These are phyloP conservation scores for Alternaria triticina DNA, from an alignment of 2,329 filamentous ascomycete species.

Conservation along the genomic window DNA sequence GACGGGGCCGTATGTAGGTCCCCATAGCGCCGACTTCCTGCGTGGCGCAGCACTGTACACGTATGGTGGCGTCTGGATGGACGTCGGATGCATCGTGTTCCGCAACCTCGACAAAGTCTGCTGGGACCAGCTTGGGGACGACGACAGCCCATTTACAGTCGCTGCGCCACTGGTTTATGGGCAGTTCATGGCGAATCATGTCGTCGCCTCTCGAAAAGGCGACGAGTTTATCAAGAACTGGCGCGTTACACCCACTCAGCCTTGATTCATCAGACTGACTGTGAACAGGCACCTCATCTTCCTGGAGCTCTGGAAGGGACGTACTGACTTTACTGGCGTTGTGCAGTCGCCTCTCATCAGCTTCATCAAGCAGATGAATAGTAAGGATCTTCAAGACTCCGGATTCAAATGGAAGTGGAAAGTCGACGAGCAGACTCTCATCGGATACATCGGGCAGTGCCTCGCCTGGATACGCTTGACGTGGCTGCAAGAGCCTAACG, in stretches of 20 bases:
- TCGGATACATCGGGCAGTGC: conserved; percentile 52
- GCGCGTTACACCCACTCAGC: conserved; percentile 49
- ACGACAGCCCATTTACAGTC: conserved; percentile 44
- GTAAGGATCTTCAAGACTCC: conserved; percentile 23
- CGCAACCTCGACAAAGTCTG: conserved; percentile 49
- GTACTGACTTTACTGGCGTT: conserved; percentile 23
- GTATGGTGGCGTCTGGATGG: conserved; percentile 52
- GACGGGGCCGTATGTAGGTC: conserved; percentile 52
- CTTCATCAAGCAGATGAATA: conserved; percentile 34
- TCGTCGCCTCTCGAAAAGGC: conserved; percentile 52
- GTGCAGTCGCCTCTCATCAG: conserved; percentile 27
- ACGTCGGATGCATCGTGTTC: conserved; percentile 51
- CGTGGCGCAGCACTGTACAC: conserved; percentile 51
- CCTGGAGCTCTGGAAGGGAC: conserved; percentile 33
- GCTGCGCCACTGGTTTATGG: conserved; percentile 34
- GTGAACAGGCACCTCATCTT: conserved; percentile 31
- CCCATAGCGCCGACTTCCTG: conserved; percentile 57
- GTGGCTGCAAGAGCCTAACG: conserved; percentile 40
- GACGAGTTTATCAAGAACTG: conserved; percentile 54
- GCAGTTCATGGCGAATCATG: conserved; percentile 49
- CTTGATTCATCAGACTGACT: neutral
- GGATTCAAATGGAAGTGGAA: conserved; percentile 46
- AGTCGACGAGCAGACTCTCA: conserved; percentile 32
- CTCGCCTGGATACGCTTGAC: conserved; percentile 47
- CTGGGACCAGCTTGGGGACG: conserved; percentile 49